phyloP scores from a whole-genome alignment of 2,329 filamentous ascomycete species.

The Neopestalotiopsis clavispora region DNA sequence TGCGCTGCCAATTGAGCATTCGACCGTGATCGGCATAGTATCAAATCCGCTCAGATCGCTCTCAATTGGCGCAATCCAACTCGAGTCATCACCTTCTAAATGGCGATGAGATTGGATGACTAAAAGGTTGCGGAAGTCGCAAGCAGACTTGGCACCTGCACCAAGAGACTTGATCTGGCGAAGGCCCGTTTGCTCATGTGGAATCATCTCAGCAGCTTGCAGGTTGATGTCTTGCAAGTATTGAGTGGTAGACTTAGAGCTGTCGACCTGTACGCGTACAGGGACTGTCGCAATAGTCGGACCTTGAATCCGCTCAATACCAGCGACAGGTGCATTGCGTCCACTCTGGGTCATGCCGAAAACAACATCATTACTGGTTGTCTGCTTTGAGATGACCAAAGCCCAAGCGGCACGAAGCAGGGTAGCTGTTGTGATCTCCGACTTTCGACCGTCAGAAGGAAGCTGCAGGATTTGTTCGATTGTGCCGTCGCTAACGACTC shows the following conservation, averaged over 20 bases:
- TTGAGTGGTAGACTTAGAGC: conserved; percentile 31
- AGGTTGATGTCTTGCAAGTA: conserved; percentile 15
- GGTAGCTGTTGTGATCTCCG: conserved; percentile 41
- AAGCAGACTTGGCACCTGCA: conserved; percentile 5
- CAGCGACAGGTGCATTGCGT: conserved; percentile 28
- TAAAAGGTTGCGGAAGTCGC: conserved; percentile 38
- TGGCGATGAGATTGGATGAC: conserved; percentile 37
- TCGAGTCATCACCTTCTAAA: not conserved
- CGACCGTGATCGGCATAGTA: conserved; percentile 11
- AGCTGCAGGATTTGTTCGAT: not conserved
- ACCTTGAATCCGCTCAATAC: conserved; percentile 26
- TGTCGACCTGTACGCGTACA: conserved; percentile 39
- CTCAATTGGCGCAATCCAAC: conserved; percentile 1
- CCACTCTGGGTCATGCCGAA: conserved; percentile 48
- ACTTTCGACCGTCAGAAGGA: not conserved
- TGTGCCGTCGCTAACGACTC: not conserved
- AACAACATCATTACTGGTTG: conserved; percentile 41
- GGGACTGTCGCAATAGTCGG: conserved; percentile 48
- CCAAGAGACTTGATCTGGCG: conserved; percentile 14
- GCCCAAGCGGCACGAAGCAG: conserved; percentile 46
- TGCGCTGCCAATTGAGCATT: conserved; percentile 7
- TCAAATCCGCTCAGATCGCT: conserved; percentile 7
- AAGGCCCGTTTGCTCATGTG: conserved; percentile 48
- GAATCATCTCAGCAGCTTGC: conserved; percentile 46
- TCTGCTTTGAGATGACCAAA: conserved; percentile 39